Evolutionary conservation across 768 basidiomycete species (phyloP).

Genomic region (Tubosaeta brunneosetosa): DNA sequence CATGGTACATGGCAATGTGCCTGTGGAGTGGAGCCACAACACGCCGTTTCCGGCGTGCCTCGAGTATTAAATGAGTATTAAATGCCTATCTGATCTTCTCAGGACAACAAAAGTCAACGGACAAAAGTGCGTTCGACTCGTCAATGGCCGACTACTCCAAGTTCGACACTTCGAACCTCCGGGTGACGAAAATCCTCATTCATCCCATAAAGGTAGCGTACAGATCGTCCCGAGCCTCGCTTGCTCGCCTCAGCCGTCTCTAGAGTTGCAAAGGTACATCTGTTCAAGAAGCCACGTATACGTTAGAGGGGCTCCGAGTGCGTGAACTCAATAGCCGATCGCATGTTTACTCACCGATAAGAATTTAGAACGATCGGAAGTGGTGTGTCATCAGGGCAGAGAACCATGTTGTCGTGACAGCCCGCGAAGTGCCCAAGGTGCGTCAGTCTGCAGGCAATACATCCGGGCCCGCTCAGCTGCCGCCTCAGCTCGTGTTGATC

Average conservation of each 20-base stretch:
- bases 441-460: not conserved
- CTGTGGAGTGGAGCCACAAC: not conserved
- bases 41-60: not conserved
- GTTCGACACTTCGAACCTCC: constrained; percentile 33
- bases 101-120: not conserved
- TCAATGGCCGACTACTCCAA: constrained; percentile 7
- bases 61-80: too few species aligned
- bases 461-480: not conserved
- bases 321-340: constrained; percentile 9
- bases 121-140: not conserved
- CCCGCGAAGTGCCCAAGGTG: constrained; percentile 60
- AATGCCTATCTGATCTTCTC: constrained; percentile 11
- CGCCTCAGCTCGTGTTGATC: constrained; percentile 60
- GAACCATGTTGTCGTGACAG: constrained; percentile 56
- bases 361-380: constrained; percentile 59
- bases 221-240: not conserved
- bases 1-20: not conserved
- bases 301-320: constrained; percentile 63
- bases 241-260: not conserved
- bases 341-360: not conserved
- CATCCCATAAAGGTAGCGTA: constrained; percentile 60
- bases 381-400: constrained; percentile 65
- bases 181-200: constrained; percentile 53
- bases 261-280: constrained; percentile 73
- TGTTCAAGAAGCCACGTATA: constrained; percentile 51